Percentiles rank a stretch among this genome's conserved stretches.
phyloP scores from a whole-genome alignment of 2,329 filamentous ascomycete genomes.

The Thermothelomyces thermophilus region DNA sequence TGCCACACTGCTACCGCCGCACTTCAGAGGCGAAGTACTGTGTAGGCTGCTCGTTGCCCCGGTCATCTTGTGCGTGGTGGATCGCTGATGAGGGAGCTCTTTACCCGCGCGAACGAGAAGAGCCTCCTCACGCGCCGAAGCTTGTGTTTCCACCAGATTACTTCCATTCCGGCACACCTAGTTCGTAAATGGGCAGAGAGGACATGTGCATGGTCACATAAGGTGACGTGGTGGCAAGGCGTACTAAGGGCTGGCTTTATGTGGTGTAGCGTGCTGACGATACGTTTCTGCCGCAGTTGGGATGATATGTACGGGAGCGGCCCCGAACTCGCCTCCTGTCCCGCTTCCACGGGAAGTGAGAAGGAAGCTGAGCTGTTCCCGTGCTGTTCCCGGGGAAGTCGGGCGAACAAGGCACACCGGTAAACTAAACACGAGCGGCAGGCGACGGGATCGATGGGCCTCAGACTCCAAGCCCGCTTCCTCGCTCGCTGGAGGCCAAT shows the following conservation, averaged over 20 bases:
- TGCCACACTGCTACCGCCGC: too few relatives aligned
- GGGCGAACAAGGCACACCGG: conserved; percentile 16
- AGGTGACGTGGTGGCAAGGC: neutral
- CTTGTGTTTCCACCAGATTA: too few relatives aligned
- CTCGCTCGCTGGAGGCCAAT: too few relatives aligned
- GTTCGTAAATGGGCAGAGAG: neutral
- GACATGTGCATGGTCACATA: neutral
- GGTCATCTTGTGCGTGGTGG: too few relatives aligned
- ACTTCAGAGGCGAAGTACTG: too few relatives aligned
- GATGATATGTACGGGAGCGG: conserved; percentile 12
- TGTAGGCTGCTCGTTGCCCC: too few relatives aligned
- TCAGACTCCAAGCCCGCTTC: too few relatives aligned
- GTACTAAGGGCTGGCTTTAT: too few relatives aligned
- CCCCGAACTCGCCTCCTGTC: conserved; percentile 15
- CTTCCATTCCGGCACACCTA: conserved; percentile 4
- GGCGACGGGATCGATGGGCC: neutral
- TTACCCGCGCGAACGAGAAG: conserved; percentile 2
- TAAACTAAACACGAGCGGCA: conserved; percentile 16
- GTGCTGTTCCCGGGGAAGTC: too few relatives aligned
- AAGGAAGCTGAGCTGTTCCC: neutral
- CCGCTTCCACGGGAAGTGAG: neutral
- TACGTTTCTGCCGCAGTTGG: conserved; percentile 23
- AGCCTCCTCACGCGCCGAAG: neutral
- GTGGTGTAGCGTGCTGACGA: too few relatives aligned
- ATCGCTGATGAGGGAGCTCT: too few relatives aligned